A percentile compares a stretch with the other conserved stretches of the same genome.
Evolutionary conservation across 257 asterid species (phyloP).

Genomic region (Euphrasia confusa): DNA sequence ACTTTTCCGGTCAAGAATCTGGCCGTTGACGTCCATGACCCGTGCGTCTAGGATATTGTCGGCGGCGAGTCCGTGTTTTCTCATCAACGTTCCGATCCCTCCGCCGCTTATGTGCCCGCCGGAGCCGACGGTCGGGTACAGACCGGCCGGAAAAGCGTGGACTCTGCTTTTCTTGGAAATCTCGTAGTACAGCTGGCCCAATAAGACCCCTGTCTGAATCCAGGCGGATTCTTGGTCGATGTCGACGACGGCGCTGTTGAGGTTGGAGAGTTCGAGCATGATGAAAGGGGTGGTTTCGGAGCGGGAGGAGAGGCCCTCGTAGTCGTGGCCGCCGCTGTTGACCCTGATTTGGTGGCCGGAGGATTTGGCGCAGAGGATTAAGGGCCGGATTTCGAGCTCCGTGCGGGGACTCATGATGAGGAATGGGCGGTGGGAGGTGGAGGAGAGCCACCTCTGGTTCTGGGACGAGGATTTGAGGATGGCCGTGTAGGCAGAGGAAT

Average conservation of each 20-base stretch:
- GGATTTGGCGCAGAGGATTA: slow-evolving; percentile 24
- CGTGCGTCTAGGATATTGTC: slow-evolving; percentile 31
- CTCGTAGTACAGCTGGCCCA: slow-evolving; percentile 31
- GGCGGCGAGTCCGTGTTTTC: slow-evolving; percentile 31
- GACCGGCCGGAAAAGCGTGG: slow-evolving; percentile 35
- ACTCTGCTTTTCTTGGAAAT: slow-evolving; percentile 25
- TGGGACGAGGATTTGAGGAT: slow-evolving; percentile 15
- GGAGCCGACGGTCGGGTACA: slow-evolving; percentile 24
- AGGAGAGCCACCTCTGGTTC: slow-evolving; percentile 28
- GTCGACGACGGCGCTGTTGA: slow-evolving; percentile 13
- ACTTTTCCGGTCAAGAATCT: slow-evolving; percentile 9
- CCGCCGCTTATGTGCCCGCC: slow-evolving; percentile 41
- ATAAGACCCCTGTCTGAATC: slow-evolving; percentile 32
- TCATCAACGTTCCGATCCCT: slow-evolving; percentile 29
- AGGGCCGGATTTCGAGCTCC: slow-evolving; percentile 18
- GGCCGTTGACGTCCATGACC: slow-evolving; percentile 17
- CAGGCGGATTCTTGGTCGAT: slow-evolving; percentile 24
- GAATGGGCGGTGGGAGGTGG: slow-evolving; percentile 21
- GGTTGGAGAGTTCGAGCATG: slow-evolving; percentile 27
- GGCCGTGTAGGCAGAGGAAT: slow-evolving; percentile 10
- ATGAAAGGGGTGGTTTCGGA: slow-evolving; percentile 20
- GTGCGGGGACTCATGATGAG: slow-evolving; percentile 15
- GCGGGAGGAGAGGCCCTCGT: slow-evolving; percentile 34
- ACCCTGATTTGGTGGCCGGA: slow-evolving; percentile 27
- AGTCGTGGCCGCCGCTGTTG: slow-evolving; percentile 38